phyloP scores from a whole-genome alignment of 1,139 yeast species.

The Suhomyces chickasaworum region DNA sequence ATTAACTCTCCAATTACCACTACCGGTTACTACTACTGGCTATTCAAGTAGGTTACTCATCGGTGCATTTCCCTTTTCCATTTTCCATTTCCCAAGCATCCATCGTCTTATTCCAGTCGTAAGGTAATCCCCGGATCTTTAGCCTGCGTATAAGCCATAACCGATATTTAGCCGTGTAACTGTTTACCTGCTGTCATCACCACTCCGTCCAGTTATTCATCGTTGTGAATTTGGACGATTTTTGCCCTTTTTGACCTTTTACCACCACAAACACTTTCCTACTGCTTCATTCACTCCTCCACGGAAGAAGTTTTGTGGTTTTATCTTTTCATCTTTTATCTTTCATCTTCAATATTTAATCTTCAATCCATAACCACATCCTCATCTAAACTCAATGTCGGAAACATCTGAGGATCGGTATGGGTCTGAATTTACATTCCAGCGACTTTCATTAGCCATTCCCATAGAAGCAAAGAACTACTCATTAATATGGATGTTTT shows the following conservation, averaged over 20 bases:
- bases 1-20: too few species aligned
- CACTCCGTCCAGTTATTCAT: conserved; percentile 1
- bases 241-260: not conserved
- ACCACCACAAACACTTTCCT: not conserved
- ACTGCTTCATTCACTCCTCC: not conserved
- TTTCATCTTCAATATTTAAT: not conserved
- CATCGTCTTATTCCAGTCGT: not conserved
- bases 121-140: conserved; percentile 1
- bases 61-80: too few species aligned
- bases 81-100: not conserved
- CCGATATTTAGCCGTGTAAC: conserved; percentile 7
- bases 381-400: not conserved
- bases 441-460: conserved; percentile 30
- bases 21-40: too few species aligned
- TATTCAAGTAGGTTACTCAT: too few species aligned
- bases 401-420: not conserved
- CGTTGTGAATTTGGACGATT: not conserved
- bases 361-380: not conserved
- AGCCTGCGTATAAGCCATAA: conserved; percentile 4
- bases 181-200: conserved; percentile 7
- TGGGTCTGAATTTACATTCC: conserved; percentile 19
- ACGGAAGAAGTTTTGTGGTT: too few species aligned
- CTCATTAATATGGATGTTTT: conserved; percentile 27
- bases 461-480: conserved; percentile 32
- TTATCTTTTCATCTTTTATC: not conserved